Conservation (phyloP, 2,329 filamentous ascomycete genomes). For the Parastagonospora nodorum region DNA sequence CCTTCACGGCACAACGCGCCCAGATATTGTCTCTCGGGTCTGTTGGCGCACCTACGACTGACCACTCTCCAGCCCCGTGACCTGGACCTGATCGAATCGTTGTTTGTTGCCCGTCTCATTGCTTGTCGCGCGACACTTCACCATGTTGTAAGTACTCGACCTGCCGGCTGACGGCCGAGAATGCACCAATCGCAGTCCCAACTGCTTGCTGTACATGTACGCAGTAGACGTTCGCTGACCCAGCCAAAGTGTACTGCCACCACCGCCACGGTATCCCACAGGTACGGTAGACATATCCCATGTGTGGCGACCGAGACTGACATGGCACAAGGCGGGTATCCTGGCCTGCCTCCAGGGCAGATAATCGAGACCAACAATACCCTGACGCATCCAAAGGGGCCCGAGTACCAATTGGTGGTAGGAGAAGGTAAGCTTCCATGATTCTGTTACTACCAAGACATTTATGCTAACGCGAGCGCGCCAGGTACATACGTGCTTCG, state of each 20-base stretch:
- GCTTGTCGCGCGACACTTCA: slow-evolving; percentile 31
- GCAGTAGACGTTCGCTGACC: slow-evolving; percentile 31
- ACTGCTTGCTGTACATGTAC: slow-evolving; percentile 21
- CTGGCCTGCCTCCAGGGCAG: slow-evolving; percentile 72
- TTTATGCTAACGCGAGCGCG: slow-evolving; percentile 27
- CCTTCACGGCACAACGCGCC: slow-evolving; percentile 1
- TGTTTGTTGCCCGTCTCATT: slow-evolving; percentile 20
- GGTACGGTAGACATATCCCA: slow-evolving; percentile 35
- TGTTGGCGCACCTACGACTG: no score
- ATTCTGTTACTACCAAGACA: neutral
- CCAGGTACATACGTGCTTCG: slow-evolving; percentile 86
- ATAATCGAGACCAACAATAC: slow-evolving; percentile 95
- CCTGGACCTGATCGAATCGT: slow-evolving; percentile 10
- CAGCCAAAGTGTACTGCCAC: slow-evolving; percentile 66
- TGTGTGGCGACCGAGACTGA: neutral
- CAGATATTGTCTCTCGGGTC: no score
- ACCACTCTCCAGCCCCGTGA: no score
- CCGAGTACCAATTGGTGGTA: slow-evolving; percentile 87
- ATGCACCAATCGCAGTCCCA: slow-evolving; percentile 32
- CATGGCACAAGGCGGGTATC: slow-evolving; percentile 59
- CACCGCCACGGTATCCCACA: slow-evolving; percentile 83
- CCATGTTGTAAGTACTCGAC: slow-evolving; percentile 44
- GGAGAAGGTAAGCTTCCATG: slow-evolving; percentile 74
- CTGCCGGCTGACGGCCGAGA: slow-evolving; percentile 14
- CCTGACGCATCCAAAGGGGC: slow-evolving; percentile 76